Evolutionary conservation across 139 green algal genomes (phyloP).

Genomic region (Volvox africanus): DNA sequence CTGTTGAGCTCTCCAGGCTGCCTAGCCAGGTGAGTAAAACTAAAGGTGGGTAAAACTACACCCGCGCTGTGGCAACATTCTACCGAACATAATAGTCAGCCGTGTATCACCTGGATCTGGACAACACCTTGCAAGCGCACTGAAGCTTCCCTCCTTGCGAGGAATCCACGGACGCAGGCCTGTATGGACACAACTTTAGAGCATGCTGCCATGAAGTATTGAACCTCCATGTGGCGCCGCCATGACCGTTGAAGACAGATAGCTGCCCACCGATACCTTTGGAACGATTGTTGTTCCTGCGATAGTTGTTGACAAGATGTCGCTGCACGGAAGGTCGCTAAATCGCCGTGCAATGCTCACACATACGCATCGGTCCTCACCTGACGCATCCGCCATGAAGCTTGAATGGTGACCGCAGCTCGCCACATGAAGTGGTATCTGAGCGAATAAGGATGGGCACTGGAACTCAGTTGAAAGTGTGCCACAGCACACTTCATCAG

Average conservation of each 20-base stretch:
- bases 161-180: background rate
- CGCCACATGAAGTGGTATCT: constrained; percentile 19
- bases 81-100: too few species aligned
- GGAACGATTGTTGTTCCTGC: background rate
- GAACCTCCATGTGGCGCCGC: background rate
- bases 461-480: background rate
- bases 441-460: background rate
- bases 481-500: background rate
- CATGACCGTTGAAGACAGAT: background rate
- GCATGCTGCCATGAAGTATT: background rate
- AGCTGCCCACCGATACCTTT: background rate
- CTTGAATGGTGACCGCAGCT: constrained; percentile 27
- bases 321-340: too few species aligned
- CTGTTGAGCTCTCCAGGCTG: background rate
- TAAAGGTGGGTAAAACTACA: too few species aligned
- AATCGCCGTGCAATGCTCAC: too few species aligned
- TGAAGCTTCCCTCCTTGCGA: background rate
- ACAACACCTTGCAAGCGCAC: background rate
- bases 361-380: background rate
- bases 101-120: background rate
- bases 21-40: background rate
- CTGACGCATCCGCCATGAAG: background rate
- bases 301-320: too few species aligned
- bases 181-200: background rate
- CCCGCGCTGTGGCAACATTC: too few species aligned